These are phyloP conservation scores for Babesia gibsoni DNA, from an alignment of 169 alveolate genomes.

Conservation along the genomic window DNA sequence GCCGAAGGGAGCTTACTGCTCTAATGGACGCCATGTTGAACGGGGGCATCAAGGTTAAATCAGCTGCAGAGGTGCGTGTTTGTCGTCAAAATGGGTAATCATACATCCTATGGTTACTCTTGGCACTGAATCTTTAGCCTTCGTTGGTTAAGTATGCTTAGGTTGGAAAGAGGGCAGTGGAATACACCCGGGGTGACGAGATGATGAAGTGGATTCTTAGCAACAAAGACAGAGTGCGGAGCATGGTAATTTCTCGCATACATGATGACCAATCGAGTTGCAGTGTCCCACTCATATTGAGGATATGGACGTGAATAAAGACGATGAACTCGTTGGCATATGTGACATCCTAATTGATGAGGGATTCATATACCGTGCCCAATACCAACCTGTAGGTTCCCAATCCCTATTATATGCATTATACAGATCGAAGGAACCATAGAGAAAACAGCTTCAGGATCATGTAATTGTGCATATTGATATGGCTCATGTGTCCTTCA, in stretches of 20 bases:
- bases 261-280: neutral
- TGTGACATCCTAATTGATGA: constrained; percentile 64
- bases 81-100: neutral
- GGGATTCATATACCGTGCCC: constrained; percentile 75
- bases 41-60: constrained; percentile 56
- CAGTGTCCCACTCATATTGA: constrained; percentile 66
- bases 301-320: constrained; percentile 31
- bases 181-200: constrained; percentile 81
- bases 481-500: neutral
- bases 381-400: constrained; percentile 71
- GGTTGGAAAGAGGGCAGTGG: constrained; percentile 85
- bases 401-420: too few relatives aligned
- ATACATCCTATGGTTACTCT: neutral
- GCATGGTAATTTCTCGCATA: neutral
- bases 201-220: constrained; percentile 67
- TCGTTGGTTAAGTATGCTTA: neutral
- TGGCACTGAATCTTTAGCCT: neutral
- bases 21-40: constrained; percentile 57
- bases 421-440: constrained; percentile 65
- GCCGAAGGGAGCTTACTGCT: constrained; percentile 32
- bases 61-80: constrained; percentile 64
- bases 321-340: constrained; percentile 55
- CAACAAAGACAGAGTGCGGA: constrained; percentile 62
- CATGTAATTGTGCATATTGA: constrained; percentile 26
- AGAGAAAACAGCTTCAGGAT: constrained; percentile 72